These are phyloP conservation scores for Penicillium roqueforti DNA, from an alignment of 495 filamentous ascomycete genomes.

Conservation along the genomic window DNA sequence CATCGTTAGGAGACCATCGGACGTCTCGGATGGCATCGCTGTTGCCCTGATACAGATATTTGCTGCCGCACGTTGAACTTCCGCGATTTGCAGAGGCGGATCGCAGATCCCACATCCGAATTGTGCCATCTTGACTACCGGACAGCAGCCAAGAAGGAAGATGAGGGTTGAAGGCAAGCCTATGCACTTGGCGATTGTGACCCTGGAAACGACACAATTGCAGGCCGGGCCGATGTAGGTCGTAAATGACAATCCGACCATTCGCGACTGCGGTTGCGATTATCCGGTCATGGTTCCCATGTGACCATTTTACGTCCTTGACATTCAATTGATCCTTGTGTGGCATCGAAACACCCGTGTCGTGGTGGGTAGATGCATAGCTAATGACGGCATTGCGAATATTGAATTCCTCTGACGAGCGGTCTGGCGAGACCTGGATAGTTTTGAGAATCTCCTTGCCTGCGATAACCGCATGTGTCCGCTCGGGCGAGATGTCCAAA, in stretches of 20 bases:
- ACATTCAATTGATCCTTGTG: conserved; percentile 73
- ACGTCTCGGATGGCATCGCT: conserved; percentile 81
- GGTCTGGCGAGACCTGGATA: conserved; percentile 64
- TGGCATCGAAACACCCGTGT: conserved; percentile 46
- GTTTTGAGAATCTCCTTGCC: conserved; percentile 84
- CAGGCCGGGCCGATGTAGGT: conserved; percentile 67
- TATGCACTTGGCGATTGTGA: conserved; percentile 88
- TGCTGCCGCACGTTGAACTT: conserved; percentile 51
- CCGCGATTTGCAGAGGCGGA: conserved; percentile 46
- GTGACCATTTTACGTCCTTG: conserved; percentile 81
- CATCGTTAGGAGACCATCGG: conserved; percentile 83
- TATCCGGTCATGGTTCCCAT: conserved; percentile 57
- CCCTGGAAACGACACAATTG: conserved; percentile 77
- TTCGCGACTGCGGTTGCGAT: conserved; percentile 82
- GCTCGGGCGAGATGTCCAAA: conserved; percentile 73
- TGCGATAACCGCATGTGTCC: conserved; percentile 72
- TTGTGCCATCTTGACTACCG: conserved; percentile 86
- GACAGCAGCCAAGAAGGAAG: conserved; percentile 73
- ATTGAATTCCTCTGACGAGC: conserved; percentile 72
- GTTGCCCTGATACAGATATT: conserved; percentile 55
- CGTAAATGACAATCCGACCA: conserved; percentile 84
- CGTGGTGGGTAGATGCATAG: conserved; percentile 60
- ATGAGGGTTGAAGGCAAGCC: conserved; percentile 84
- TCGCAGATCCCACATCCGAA: conserved; percentile 75
- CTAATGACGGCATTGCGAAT: conserved; percentile 70